Conservation (phyloP, 129 eudicot species). For the Escallonia rubra region DNA sequence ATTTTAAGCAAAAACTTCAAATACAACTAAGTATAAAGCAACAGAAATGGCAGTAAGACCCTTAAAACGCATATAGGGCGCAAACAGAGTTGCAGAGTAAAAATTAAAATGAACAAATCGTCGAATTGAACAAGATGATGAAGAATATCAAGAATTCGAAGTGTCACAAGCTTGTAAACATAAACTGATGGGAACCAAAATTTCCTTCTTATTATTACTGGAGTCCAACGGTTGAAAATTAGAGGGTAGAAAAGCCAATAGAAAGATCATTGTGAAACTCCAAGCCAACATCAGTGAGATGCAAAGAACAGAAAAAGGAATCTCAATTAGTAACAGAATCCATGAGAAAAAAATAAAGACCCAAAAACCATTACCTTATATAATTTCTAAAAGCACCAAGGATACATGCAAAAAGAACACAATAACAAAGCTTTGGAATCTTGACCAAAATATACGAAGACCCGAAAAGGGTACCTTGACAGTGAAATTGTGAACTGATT, state of each 20-base stretch:
- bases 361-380: neutral
- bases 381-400: neutral
- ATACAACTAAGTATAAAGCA: neutral
- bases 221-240: too few species aligned
- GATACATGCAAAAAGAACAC: neutral
- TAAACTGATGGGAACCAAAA: neutral
- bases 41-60: neutral
- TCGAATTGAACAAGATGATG: neutral
- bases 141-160: neutral
- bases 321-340: neutral
- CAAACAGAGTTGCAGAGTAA: neutral
- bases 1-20: constrained; percentile 2
- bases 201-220: too few species aligned
- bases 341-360: neutral
- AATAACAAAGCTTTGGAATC: too few species aligned
- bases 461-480: constrained; percentile 49
- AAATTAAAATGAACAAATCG: neutral
- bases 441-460: too few species aligned
- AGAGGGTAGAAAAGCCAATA: too few species aligned
- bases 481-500: constrained; percentile 63
- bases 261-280: too few species aligned
- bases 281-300: neutral
- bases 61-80: neutral
- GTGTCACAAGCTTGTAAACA: neutral
- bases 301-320: neutral